Evolutionary conservation across 2,329 filamentous ascomycete species (phyloP), one percentile per base, ranked within the genome.

Genomic region (Colletotrichum godetiae): DNA sequence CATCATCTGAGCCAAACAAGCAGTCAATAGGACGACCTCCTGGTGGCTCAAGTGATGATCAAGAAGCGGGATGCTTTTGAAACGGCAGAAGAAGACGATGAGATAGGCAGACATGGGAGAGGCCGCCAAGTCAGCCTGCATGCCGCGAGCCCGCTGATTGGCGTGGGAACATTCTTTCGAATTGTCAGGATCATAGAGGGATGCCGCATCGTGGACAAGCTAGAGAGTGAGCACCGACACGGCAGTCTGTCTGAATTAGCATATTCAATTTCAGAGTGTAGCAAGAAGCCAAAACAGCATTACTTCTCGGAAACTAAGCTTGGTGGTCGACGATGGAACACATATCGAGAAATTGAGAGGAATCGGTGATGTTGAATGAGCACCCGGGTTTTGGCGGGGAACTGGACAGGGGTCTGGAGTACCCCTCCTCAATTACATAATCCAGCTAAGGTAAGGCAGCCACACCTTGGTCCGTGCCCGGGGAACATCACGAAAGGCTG

Each of bases 401-500:
- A 33, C 13, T 37, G 22, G 56, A 29, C 62, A 65, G 62, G 62
- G 62, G 52, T 46, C 19, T 4, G 0, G 31, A 62, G 22, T 73
- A 71, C 73, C 69, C 73, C 73, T 74, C 70, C 59, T 73, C 4
- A 59, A 68, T 72, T 75, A 72, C 73, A 74, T 75, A 75, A 75
- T 58, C 68, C n/a, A 35, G 0, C 27, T 71, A 2, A 70, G 24
- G 67, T 71, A 73, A 73, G 71, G 71, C 71, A 59, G 63, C 59
- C 61, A 62, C 37, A 33, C 5, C 12, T 11, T 77, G 76, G 76
- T 62, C 76, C 74, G 76, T 77, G 76, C 76, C 64, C 60, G 27
- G 53, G 33, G 63, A 46, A 63, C 72, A 74, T 74, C 72, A 74
- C 72, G 73, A 80, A 81, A 86, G 84, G 84, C 85, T 84, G 81